Base-by-base conservation (phyloP, 768 basidiomycete species). In the Galerina marginata region DNA sequence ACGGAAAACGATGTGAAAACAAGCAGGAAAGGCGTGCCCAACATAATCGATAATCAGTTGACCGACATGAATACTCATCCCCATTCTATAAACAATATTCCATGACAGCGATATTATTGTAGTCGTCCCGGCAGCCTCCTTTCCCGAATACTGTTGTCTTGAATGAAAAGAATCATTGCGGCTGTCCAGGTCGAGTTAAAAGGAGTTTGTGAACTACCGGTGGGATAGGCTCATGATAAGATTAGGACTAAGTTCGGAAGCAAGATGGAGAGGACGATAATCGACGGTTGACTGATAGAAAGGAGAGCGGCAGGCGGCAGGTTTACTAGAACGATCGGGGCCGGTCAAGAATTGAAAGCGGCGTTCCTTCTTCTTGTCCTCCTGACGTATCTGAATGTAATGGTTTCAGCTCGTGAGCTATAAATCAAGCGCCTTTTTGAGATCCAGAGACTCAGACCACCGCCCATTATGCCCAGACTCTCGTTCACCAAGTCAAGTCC, bases 381-480 rank as follows among this genome's bases (percentile, higher is more conserved):
- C 45, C 44, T 48, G 54, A 47, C 47, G 29, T 16, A 46, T n/a
- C n/a, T n/a, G 20, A 20, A 20, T 20, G 20, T 20, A 33, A 33
- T 33, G 7, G 29, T 33, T 33, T 33, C 29, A 33, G 4, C 29
- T 4, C 4, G 29, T 7, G 7, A 33, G 29, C 29, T 60, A 60
- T 60, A 60, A 60, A 60, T 60, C 48, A 50, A 54, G 55, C 48
- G 52, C 45, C 43, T 9, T 33, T 47, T 57, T 48, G 51, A 39
- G 44, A 36, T 26, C 54, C 20, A 39, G 25, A 25, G 23, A 38
- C 46, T 11, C 38, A n/a, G 14, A 33, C 48, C n/a, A 49, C 9
- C 39, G 23, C 42, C 56, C 50, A 56, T 37, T 40, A 66, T 66
- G 65, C 62, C 60, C 51, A 58, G 43, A 49, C 56, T 63, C 54